Base-by-base conservation (phyloP, 805 yeast species). In the Teunomyces lycoperdinae region DNA sequence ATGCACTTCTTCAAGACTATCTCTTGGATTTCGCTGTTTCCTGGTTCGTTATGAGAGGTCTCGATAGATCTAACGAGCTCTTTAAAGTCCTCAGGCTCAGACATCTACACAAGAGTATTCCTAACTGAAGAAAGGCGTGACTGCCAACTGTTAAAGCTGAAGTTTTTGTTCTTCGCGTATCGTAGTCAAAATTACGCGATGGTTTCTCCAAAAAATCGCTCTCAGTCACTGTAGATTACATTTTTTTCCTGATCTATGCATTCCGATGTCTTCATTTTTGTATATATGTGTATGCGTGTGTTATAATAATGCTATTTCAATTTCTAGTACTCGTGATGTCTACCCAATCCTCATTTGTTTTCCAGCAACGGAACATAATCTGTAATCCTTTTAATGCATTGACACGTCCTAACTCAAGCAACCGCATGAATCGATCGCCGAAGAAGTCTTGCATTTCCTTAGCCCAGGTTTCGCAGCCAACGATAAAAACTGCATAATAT, bases 381-480 rank as follows among this genome's bases (percentile, higher is more conserved):
- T 63, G 69, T 9, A 77, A 63, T 6, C 83, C 78, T 51, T 70
- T 69, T n/a, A 54, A 54, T 8, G 78, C 77, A 50, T 69, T 72
- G 14, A 67, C 64, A 50, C 71, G 68, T 1, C 82, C 82, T 50
- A 66, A 62, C 33, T 63, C 64, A 14, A 69, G 69, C 56, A 82
- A 68, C 10, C 58, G 62, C 4, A 60, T 52, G 54, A 82, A 67
- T 34, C 84, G 65, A 9, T 59, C 54, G 20, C 62, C 50, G 50
- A 74, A 76, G 24, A 71, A 63, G n/a, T 58, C 53, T 28, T 79
- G 58, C 46, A 63, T 56, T 2, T 54, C 53, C 0, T 61, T 60
- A 47, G 77, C 72, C 10, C 67, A 51, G 6, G 77, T 71, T 53
- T 83, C 88, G 60, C 85, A 79, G 14, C 80, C 88, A 17, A 83